Evolutionary conservation across 495 filamentous ascomycete genomes (phyloP), one percentile per base, ranked within the genome.

Genomic region (Tetracladium setigerum): DNA sequence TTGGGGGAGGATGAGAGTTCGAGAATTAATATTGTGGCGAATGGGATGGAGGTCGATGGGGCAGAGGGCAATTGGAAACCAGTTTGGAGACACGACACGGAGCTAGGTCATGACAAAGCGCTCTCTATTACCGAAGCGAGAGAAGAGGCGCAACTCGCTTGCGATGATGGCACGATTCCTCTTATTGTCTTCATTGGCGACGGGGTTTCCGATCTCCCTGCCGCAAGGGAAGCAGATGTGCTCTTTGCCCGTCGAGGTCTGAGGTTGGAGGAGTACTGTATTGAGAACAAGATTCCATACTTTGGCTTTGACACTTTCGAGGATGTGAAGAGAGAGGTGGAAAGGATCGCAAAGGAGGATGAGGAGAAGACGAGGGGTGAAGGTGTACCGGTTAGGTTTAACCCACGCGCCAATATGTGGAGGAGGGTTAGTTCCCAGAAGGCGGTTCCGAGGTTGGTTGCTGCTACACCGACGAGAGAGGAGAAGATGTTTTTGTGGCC

Each of bases 141-240:
- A 5, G 59, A 55, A 10, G 61, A 68, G 32, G 82, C 80, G 0
- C 67, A 72, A 31, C 60, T 74, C 6, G 62, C 68, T 39, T 73
- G 70, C 42, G 71, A 72, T 1, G 75, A 84, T 30, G 78, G 74
- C 41, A 77, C 81, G 12, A 76, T 84, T 37, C 85, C 84, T 6
- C 69, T 83, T 1, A 81, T 88, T 48, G 67, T 88, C 34, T 89
- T 88, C 61, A 85, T 87, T 52, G 84, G 85, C 41, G 85, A 88
- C 61, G 85, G 85, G 2, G 82, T 89, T 13, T 85, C 81, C 6
- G 84, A 87, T 55, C 75, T 88, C 7, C 73, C 84, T 0, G 84
- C 84, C 13, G 82, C 84, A 0, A 71, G 79, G 30, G 75, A 89
- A 52, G 84, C 84, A 10, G 85, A 88, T 58, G 82, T 89, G 0